A percentile compares a stretch with the other conserved stretches of the same genome.
These are phyloP conservation scores for Circinella minor DNA, from an alignment of 371 early-diverging fungal species.

Conservation along the genomic window DNA sequence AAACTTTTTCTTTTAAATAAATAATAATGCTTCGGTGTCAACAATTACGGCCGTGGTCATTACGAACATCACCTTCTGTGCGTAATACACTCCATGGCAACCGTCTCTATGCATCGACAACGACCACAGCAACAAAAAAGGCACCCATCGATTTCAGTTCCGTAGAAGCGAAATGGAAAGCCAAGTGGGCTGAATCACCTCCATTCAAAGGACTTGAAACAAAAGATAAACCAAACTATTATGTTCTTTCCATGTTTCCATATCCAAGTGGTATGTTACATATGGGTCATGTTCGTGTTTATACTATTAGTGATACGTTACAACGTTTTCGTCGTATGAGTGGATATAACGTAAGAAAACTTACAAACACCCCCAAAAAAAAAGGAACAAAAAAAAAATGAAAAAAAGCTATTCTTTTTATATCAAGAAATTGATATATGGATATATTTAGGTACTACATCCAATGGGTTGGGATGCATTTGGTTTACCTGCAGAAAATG, in stretches of 20 bases:
- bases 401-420: background rate
- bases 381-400: background rate
- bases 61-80: background rate
- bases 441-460: conserved; percentile 65
- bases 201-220: conserved; percentile 9
- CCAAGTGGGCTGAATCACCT: conserved; percentile 53
- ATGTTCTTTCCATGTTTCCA: conserved; percentile 93
- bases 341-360: conserved; percentile 63
- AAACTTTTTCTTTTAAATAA: background rate
- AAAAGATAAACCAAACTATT: conserved; percentile 60
- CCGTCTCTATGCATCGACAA: conserved; percentile 14
- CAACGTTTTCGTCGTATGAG: conserved; percentile 80
- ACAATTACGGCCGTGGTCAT: conserved; percentile 4
- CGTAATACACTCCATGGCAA: background rate
- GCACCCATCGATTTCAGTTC: conserved; percentile 38
- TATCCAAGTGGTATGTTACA: conserved; percentile 94
- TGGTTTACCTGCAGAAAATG: conserved; percentile 99
- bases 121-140: conserved; percentile 7
- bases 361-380: too few species aligned
- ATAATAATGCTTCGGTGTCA: conserved; percentile 12
- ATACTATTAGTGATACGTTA: conserved; percentile 88
- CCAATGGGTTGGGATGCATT: conserved; percentile 99
- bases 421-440: background rate
- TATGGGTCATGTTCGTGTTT: conserved; percentile 96
- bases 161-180: conserved; percentile 66